Conservation (phyloP, 345 rosid genomes). For the Chamaenerion angustifolium region DNA sequence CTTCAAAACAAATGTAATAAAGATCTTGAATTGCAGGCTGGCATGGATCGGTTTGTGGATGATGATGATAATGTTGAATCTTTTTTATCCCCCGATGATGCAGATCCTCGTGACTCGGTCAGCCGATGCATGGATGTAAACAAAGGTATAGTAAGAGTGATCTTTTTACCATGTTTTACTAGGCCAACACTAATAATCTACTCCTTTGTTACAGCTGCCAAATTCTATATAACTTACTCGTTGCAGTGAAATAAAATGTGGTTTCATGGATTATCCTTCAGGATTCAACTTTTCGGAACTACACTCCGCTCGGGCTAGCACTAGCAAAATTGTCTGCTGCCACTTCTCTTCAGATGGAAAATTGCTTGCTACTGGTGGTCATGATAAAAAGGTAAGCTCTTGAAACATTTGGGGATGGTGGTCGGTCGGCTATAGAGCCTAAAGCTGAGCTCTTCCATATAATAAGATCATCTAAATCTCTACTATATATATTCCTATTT, state of each 20-base stretch:
- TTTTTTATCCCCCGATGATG: slow-evolving; percentile 81
- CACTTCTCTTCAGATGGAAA: slow-evolving; percentile 97
- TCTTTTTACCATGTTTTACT: neutral
- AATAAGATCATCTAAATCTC: too few relatives aligned
- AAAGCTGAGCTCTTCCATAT: too few relatives aligned
- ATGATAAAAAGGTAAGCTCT: slow-evolving; percentile 72
- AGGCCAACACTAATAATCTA: neutral
- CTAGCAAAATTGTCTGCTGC: slow-evolving; percentile 63
- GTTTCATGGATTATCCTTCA: neutral
- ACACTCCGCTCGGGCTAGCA: slow-evolving; percentile 65
- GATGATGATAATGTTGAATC: slow-evolving; percentile 98
- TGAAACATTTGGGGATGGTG: neutral
- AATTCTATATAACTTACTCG: neutral
- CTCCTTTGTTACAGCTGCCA: neutral
- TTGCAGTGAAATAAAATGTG: too few relatives aligned
- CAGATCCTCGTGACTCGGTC: slow-evolving; percentile 65
- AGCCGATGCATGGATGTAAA: slow-evolving; percentile 82
- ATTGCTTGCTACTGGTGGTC: slow-evolving; percentile 93
- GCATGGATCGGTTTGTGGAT: slow-evolving; percentile 83
- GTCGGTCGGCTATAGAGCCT: too few relatives aligned
- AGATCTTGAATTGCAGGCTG: slow-evolving; percentile 72
- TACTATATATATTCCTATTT: too few relatives aligned
- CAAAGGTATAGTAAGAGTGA: slow-evolving; percentile 23
- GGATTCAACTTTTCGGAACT: slow-evolving; percentile 15
- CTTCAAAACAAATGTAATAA: slow-evolving; percentile 23